Evolutionary conservation across 306 rosid species (phyloP), one percentile per base, ranked within the genome.

Genomic region (Lagenaria siceraria): DNA sequence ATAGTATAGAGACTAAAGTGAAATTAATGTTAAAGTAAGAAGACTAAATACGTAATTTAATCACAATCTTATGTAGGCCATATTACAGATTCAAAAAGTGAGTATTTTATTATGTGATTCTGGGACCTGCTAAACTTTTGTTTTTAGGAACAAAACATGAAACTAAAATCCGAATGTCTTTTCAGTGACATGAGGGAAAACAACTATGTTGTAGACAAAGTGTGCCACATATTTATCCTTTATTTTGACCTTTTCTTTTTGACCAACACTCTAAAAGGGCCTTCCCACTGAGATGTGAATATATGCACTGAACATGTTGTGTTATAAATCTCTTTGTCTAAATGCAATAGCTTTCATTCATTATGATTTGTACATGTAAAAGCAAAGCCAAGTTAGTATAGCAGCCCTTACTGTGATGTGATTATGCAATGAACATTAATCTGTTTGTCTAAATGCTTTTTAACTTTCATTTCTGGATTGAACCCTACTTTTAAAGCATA

Each of bases 151-250:
- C 77, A 74, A 55, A 79, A 79, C 87, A 64, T 65, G 70, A 79
- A 78, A 43, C 86, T 75, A 62, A 78, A 81, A 70, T 82, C 83
- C 83, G 66, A 82, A 74, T 43, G 78, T 33, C 59, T 49, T 72
- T 35, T 46, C 27, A 73, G 22, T 78, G 81, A 62, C 82, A 80
- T 43, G 83, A 78, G 80, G 56, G 80, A 42, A 78, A 61, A 6
- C 52, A 64, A 48, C 63, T 65, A 42, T 53, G 58, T 21, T 27
- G 87, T 83, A 36, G 83, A 83, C 88, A 81, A 31, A 31, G 17
- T 64, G 75, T 61, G 81, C 59, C 42, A 78, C 62, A 75, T 24
- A n/a, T 59, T 64, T 58, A 70, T 63, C 79, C 81, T 77, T 54
- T 72, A n/a, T 40, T 73, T 70, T 76, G 64, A 60, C 52, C 56